Evolutionary conservation across 176 grass and related monocot species (phyloP).

Genomic region (Juncus inflexus): DNA sequence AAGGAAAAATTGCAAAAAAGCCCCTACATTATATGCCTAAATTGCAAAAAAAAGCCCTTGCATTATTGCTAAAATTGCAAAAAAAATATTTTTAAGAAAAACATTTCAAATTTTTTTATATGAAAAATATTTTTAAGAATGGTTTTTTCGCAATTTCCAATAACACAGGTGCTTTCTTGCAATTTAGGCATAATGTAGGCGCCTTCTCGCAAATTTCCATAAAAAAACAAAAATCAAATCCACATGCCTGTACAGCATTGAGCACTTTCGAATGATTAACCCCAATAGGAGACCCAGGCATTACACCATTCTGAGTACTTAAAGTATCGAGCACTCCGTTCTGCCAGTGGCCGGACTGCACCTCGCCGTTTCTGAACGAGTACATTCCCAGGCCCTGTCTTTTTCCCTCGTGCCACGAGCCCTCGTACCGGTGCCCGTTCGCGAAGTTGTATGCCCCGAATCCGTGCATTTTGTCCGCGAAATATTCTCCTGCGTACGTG

Average conservation of each 20-base stretch:
- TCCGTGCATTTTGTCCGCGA: constrained; percentile 96
- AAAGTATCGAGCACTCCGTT: constrained; percentile 69
- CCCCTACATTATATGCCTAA: no score
- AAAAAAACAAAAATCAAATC: no score
- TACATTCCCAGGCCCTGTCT: constrained; percentile 97
- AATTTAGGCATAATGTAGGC: not conserved
- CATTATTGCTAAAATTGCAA: no score
- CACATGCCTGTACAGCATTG: constrained; percentile 82
- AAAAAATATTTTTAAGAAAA: no score
- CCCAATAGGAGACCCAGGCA: constrained; percentile 62
- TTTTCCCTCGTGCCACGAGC: constrained; percentile 94
- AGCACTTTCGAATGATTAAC: constrained; percentile 89
- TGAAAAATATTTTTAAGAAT: no score
- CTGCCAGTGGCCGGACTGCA: constrained; percentile 98
- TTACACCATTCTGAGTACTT: constrained; percentile 64
- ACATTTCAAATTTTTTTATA: no score
- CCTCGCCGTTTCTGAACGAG: constrained; percentile 95
- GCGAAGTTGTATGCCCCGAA: constrained; percentile 97
- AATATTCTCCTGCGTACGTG: constrained; percentile 89
- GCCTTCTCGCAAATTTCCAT: not conserved
- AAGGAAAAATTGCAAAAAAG: no score
- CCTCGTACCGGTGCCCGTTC: constrained; percentile 94
- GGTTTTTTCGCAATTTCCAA: no score
- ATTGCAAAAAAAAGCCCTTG: no score
- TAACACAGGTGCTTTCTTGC: not conserved